Evolutionary conservation across 345 rosid genomes (phyloP), one percentile per base, ranked within the genome.

Genomic region (Gossypium raimondii): DNA sequence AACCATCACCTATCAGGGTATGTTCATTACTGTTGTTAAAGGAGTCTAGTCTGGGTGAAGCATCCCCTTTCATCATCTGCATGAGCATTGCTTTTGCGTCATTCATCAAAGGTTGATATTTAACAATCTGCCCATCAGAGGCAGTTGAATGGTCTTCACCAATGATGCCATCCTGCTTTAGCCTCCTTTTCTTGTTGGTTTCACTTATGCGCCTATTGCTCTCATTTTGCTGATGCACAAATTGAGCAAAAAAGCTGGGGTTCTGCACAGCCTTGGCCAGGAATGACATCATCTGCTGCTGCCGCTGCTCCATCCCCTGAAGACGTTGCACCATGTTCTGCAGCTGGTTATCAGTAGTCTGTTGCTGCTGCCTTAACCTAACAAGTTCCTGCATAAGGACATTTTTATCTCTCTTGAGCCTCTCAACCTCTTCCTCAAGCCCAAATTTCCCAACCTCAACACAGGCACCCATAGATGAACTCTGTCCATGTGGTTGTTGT

Each of bases 371-470:
- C 76, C 99, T 90, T 75, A 93, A 80, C 83, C 94, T 82, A 52
- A 95, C 98, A 56, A 93, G 94, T 79, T 95, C 97, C 89, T 93
- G 98, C 99, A 93, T 93, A 57, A 95, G 97, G 76, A 95, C 97
- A 76, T 95, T 93, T 84, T 93, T 95, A 82, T 95, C 99, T 86
- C 99, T 87, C 85, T 95, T 95, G 67, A 95, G 98, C 84, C 93
- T 87, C 85, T 91, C 99, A 51, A 95, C 97, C 80, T 95, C 98
- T 84, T 93, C 98, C 84, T 89, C 97, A 24, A 95, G 90, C 81
- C 98, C 99, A 81, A 95, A 95, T 74, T 95, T 93, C 73, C 98
- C 99, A 78, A 95, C 98, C 89, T 95, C 99, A 53, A 93, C 98
- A 78, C 99, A 95, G 43, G 97, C 88, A 47, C 89, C 85, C n/a